phyloP scores from a whole-genome alignment of 2,329 filamentous ascomycete species.

The Fusarium lyarnte region DNA sequence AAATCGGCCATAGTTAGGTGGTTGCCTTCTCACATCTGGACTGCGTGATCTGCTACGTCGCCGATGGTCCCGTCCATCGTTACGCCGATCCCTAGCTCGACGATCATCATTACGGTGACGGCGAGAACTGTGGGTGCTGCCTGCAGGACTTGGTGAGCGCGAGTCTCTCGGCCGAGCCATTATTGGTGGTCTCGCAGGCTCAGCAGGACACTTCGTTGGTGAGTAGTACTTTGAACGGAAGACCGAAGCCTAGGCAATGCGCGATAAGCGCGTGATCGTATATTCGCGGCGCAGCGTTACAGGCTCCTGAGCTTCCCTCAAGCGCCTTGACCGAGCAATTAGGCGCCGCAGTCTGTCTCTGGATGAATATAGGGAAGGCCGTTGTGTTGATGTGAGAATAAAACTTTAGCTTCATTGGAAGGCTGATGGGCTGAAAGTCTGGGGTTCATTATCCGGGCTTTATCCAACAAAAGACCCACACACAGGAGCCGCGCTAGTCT shows the following conservation, averaged over 20 bases:
- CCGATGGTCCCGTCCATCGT: constrained; percentile 61
- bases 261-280: constrained; percentile 27
- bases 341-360: not conserved
- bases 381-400: not conserved
- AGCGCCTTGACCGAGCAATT: not conserved
- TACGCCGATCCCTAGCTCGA: constrained; percentile 62
- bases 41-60: constrained; percentile 71
- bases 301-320: not conserved
- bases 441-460: constrained; percentile 20
- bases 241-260: constrained; percentile 36
- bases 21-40: constrained; percentile 64
- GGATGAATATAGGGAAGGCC: constrained; percentile 19
- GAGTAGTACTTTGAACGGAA: constrained; percentile 51
- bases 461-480: constrained; percentile 8
- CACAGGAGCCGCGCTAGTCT: constrained; percentile 32
- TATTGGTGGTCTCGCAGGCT: constrained; percentile 53
- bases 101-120: constrained; percentile 71
- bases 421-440: constrained; percentile 11
- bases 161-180: constrained; percentile 74
- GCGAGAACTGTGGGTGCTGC: constrained; percentile 80
- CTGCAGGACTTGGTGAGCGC: constrained; percentile 94
- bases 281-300: constrained; percentile 13
- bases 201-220: constrained; percentile 53
- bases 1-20: constrained; percentile 33
- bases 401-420: constrained; percentile 23